phyloP scores from a whole-genome alignment of 306 rosid genomes.

The Amphicarpaea edgeworthii region DNA sequence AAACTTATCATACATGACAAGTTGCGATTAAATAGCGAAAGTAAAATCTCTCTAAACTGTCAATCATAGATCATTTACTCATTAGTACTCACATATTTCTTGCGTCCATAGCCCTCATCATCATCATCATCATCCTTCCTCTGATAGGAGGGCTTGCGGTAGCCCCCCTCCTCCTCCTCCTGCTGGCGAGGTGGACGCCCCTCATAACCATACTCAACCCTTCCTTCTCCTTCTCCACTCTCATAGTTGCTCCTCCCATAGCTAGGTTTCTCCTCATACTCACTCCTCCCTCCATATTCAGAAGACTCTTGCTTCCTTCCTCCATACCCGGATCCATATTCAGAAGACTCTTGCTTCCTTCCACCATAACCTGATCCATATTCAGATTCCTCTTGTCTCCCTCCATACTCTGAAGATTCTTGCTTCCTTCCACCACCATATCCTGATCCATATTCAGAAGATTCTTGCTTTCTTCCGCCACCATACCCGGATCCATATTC shows the following conservation, averaged over 20 bases:
- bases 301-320: not conserved
- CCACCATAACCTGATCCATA: not conserved
- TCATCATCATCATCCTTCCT: conserved; percentile 52
- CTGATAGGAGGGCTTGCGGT: conserved; percentile 49
- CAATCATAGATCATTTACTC: not conserved
- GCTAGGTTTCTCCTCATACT: conserved; percentile 52
- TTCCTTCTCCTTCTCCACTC: not conserved
- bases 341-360: not conserved
- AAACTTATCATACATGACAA: not conserved
- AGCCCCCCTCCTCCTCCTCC: conserved; percentile 7
- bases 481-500: conserved; percentile 20
- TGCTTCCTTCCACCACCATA: conserved; percentile 1
- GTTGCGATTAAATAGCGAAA: not conserved
- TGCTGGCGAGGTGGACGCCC: not conserved
- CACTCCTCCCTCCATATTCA: conserved; percentile 15
- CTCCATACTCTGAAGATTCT: not conserved
- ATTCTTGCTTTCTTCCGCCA: not conserved
- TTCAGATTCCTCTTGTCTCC: not conserved
- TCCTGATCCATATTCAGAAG: not conserved
- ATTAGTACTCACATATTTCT: conserved; percentile 77
- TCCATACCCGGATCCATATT: conserved; percentile 1
- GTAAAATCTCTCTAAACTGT: not conserved
- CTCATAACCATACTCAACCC: conserved; percentile 29
- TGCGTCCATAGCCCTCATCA: conserved; percentile 66
- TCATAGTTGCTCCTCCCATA: conserved; percentile 51